phyloP scores from a whole-genome alignment of 2,329 filamentous ascomycete genomes.

The Trichoderma gracile region DNA sequence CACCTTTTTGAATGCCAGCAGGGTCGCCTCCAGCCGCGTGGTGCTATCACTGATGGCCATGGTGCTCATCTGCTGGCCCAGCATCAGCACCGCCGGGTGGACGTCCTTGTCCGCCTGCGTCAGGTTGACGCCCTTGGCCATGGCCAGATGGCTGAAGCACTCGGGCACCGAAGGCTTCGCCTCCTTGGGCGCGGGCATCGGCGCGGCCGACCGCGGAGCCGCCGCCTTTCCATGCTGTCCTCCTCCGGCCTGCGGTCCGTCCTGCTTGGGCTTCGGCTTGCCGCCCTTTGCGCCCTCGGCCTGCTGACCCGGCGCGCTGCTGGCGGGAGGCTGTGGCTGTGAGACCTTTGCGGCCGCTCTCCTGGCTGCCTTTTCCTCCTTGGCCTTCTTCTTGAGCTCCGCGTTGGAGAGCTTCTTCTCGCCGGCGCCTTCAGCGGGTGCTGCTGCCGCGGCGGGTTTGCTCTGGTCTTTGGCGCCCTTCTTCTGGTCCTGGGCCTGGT shows the following conservation, averaged over 20 bases:
- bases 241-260: conserved; percentile 37
- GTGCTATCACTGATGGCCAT: conserved; percentile 90
- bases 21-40: conserved; percentile 80
- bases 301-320: conserved; percentile 40
- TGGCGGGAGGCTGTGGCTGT: conserved; percentile 47
- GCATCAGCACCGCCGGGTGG: conserved; percentile 78
- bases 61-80: conserved; percentile 87
- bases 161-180: conserved; percentile 63
- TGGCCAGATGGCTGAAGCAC: conserved; percentile 81
- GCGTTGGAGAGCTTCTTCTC: conserved; percentile 67
- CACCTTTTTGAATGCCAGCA: conserved; percentile 86
- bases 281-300: conserved; percentile 41
- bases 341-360: conserved; percentile 69
- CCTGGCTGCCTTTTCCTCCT: conserved; percentile 87
- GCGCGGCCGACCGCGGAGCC: conserved; percentile 36
- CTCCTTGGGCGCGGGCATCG: conserved; percentile 47
- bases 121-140: conserved; percentile 58
- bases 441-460: conserved; percentile 23
- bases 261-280: conserved; percentile 49
- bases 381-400: conserved; percentile 83
- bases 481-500: conserved; percentile 19
- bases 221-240: conserved; percentile 40
- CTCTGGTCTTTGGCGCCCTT: conserved; percentile 20
- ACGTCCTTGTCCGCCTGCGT: conserved; percentile 71
- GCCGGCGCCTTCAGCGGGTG: conserved; percentile 28